Evolutionary conservation across 805 yeast genomes (phyloP).

Genomic region (Nakazawaea ishiwadae): DNA sequence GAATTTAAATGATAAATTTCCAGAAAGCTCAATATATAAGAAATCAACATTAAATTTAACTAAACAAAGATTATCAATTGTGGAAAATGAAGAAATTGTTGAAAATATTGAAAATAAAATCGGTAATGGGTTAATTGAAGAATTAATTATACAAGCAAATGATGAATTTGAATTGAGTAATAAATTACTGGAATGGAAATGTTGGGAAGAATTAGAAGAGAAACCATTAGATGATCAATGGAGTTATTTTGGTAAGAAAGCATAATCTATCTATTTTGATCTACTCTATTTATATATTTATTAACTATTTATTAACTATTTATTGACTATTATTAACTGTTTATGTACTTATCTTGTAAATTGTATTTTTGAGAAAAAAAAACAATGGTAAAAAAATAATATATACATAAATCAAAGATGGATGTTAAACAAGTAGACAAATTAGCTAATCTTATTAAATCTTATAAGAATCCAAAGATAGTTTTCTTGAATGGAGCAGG

Average conservation of each 20-base stretch:
- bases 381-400: neutral
- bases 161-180: constrained; percentile 70
- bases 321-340: neutral
- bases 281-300: constrained; percentile 1
- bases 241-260: constrained; percentile 71
- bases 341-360: neutral
- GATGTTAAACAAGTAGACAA: constrained; percentile 2
- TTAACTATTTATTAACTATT: constrained; percentile 2
- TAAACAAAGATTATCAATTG: constrained; percentile 60
- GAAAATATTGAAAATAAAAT: constrained; percentile 68
- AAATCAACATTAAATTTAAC: constrained; percentile 72
- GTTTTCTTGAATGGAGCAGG: constrained; percentile 90
- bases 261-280: constrained; percentile 23
- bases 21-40: constrained; percentile 69
- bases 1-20: constrained; percentile 56
- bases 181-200: constrained; percentile 63
- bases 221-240: constrained; percentile 79
- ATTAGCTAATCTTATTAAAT: constrained; percentile 8
- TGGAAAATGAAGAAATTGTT: constrained; percentile 54
- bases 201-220: constrained; percentile 79
- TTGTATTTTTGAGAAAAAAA: neutral
- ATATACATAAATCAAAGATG: neutral
- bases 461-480: constrained; percentile 29
- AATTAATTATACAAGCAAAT: constrained; percentile 74
- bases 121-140: constrained; percentile 83